Base-by-base conservation (phyloP, 2,329 filamentous ascomycete genomes). In the Cladosporium velox region DNA sequence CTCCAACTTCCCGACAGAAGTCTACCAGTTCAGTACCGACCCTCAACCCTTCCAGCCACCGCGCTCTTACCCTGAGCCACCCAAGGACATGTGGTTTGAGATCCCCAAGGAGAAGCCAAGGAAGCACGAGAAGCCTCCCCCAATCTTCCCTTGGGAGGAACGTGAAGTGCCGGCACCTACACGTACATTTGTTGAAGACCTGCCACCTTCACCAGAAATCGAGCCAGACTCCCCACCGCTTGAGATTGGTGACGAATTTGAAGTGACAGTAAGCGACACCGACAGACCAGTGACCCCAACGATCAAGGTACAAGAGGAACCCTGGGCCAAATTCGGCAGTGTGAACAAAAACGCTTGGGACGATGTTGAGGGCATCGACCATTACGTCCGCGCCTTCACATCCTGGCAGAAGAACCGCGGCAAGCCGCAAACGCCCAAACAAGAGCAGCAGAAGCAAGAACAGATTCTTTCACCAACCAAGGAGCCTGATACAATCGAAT, bases 121-220 rank as follows among this genome's bases (percentile, higher is more conserved):
- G 21, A 87, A 87, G 26, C 81, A 84, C 52, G 82, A 88, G 69
- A 85, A 81, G 67, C 86, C 88, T 15, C 84, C 85, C 58, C 85
- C 88, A 3, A 89, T 98, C 59, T 99, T 99, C 77, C 95, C 95
- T 0, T 99, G 95, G 95, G 95, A 99, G 77, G 80, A 79, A 51
- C 81, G 89, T 68, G 81, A 88, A 66, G 86, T 86, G 68, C 84
- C 89, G 14, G 87, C 83, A 72, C 80, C 87, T 11, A 86, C 86
- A 14, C 87, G 91, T 70, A 84, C 88, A 14, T 95, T 93, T 73
- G 79, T 82, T 57, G 86, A 88, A 67, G 86, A 88, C 66, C 71
- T 71, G 58, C 67, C 67, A 15, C 66, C 61, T 26, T 63, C 66
- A 10, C 68, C 69, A n/a, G 67, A 68, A 58, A 67, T 69, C 12